Evolutionary conservation across 129 eudicot genomes (phyloP), one percentile per base, ranked within the genome.

Genomic region (Deinandra increscens): DNA sequence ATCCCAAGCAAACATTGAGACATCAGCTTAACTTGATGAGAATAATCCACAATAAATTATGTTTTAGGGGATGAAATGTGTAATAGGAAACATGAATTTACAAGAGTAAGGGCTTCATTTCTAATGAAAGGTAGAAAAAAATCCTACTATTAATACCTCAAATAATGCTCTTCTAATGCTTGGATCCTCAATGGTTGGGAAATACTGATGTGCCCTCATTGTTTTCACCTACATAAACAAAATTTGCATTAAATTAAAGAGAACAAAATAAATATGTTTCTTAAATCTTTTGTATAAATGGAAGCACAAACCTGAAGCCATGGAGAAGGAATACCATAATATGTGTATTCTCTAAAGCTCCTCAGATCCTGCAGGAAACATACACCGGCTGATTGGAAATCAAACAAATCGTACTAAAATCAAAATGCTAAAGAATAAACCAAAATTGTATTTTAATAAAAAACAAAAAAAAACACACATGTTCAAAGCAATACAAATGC

Each of bases 181-280:
- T 48, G 99, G 99, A 87, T 94, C 99, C 81, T 94, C 99, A 67
- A 94, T 64, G 41, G 90, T 87, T 64, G 99, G 99, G 76, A 94
- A 94, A 87, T 94, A 94, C 75, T 94, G 99, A 71, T 89, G 97
- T 46, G 95, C 97, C 83, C 99, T 85, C 99, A 94, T 94, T 50
- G 99, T 83, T 78, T 94, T 94, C 66, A 89, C 99, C 98, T 92
- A 86, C 75, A 86, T 12, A 29, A 39, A 71, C 64, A 71, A 60
- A 22, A 41, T 46, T 11, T 9, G 50, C 39, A 70, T 42, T 44
- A 41, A 8, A 15, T 4, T 26, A 13, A 5, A 66, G 48, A 58
- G 54, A 36, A 17, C 29, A 31, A 58, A 18, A 29, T n/a, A n/a
- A 29, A 49, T 11, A 29, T 58, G 64, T 29, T 58, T 13, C 39